Percentiles rank a stretch among this genome's conserved stretches.
These are phyloP conservation scores for Trametes versicolor DNA, from an alignment of 1,284 basidiomycete species.

Conservation along the genomic window DNA sequence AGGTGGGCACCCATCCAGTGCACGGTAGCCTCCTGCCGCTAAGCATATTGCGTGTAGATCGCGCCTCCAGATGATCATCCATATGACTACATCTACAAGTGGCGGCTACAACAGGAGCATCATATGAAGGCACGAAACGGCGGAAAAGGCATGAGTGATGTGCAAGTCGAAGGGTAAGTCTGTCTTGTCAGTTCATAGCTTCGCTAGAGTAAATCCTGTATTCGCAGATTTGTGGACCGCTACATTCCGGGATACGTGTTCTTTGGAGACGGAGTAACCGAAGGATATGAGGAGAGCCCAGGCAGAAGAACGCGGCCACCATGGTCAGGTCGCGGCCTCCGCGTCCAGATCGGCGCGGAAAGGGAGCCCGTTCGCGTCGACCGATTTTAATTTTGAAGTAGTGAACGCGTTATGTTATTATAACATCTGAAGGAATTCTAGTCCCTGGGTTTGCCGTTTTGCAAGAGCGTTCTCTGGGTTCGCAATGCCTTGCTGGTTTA, in stretches of 20 bases:
- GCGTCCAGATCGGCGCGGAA: constrained; percentile 40
- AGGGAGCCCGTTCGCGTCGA: constrained; percentile 37
- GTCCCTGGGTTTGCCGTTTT: no score
- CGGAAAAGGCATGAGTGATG: constrained; percentile 88
- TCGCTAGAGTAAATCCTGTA: constrained; percentile 11
- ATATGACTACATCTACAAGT: constrained; percentile 73
- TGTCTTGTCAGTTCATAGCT: constrained; percentile 1
- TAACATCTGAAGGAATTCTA: no score
- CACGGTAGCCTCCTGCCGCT: constrained; percentile 2
- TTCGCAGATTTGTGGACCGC: constrained; percentile 73
- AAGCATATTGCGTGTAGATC: constrained; percentile 53
- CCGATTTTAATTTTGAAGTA: constrained; percentile 28
- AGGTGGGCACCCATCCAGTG: constrained; percentile 51
- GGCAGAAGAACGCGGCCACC: constrained; percentile 36
- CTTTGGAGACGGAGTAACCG: constrained; percentile 61
- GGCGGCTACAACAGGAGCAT: constrained; percentile 90
- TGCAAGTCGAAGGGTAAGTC: constrained; percentile 74
- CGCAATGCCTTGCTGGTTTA: no score
- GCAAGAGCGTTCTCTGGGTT: no score
- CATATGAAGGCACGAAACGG: constrained; percentile 86
- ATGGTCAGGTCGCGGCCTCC: constrained; percentile 41
- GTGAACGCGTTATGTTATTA: no score
- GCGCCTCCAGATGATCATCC: constrained; percentile 55
- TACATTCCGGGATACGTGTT: constrained; percentile 90
- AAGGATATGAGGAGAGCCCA: constrained; percentile 35